Evolutionary conservation across 768 basidiomycete genomes (phyloP), one percentile per base, ranked within the genome.

Genomic region (Tylopilus cervinicoccineus): DNA sequence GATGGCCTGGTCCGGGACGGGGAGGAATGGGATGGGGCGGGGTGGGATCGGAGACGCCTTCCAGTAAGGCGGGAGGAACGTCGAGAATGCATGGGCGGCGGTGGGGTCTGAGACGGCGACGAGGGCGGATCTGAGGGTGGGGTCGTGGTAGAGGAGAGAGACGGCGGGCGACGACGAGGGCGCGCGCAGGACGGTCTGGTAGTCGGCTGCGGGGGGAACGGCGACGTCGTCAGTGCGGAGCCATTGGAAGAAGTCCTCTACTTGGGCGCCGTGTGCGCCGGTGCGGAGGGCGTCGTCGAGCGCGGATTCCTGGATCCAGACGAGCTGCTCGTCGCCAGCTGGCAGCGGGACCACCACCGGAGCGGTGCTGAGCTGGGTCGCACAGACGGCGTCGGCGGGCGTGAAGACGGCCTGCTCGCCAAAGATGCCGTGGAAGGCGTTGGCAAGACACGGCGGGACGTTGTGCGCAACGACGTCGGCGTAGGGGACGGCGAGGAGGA

Each of bases 61-160:
- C 79, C 88, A 87, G 70, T 80, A 84, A 13, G 72, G 75, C 1
- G 88, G 91, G n/a, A 90, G 72, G 53, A 79, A 57, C 10, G 72
- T 74, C 54, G 87, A 84, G 52, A 93, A 71, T 19, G 63, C 62
- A 39, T 62, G 60, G 38, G 75, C 77, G 24, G 71, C 62, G 6
- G 61, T 63, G 0, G 61, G 55, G 28, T 70, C 67, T 8, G 56
- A 44, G 28, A 86, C 61, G 1, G 80, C 75, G 38, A 87, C 52
- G 16, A 88, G 67, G 1, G 76, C 76, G 10, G 78, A 75, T 14
- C 67, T 62, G 33, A 43, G 45, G 7, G 59, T 24, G 13, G 53
- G 28, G 4, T 72, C 69, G n/a, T 63, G 64, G 56, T 78, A 69
- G 51, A 80, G 68, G n/a, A 81, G 45, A 9, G 70, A 61, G 38